These are phyloP conservation scores for Sordariomycetes sp. DNA, from an alignment of 2,329 filamentous ascomycete species.

Conservation along the genomic window DNA sequence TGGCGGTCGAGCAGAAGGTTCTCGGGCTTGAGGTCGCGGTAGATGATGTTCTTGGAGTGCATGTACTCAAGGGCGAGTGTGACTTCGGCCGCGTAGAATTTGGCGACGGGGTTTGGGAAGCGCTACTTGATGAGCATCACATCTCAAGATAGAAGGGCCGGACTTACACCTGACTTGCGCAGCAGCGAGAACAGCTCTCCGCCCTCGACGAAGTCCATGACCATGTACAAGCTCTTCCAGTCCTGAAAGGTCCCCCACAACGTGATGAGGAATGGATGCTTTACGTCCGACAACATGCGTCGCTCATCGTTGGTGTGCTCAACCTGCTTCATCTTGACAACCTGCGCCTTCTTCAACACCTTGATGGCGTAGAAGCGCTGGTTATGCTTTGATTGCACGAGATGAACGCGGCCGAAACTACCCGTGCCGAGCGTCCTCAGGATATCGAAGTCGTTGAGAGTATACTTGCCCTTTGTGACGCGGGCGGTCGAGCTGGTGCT, in stretches of 20 bases:
- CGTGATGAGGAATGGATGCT: constrained; percentile 95
- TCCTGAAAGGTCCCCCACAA: constrained; percentile 99
- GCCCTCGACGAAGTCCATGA: constrained; percentile 99
- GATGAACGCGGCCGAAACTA: constrained; percentile 91
- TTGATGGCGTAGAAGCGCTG: constrained; percentile 97
- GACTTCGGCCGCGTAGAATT: constrained; percentile 97
- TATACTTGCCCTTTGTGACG: constrained; percentile 95
- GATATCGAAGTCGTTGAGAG: constrained; percentile 80
- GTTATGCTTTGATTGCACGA: constrained; percentile 97
- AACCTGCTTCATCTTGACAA: constrained; percentile 99
- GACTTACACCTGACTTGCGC: constrained; percentile 79
- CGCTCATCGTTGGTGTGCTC: constrained; percentile 99
- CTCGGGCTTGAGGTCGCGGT: constrained; percentile 93
- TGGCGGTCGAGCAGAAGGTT: constrained; percentile 87
- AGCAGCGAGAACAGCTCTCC: constrained; percentile 94
- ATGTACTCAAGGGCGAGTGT: constrained; percentile 93
- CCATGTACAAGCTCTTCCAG: constrained; percentile 94
- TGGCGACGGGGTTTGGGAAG: constrained; percentile 96
- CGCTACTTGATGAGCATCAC: constrained; percentile 49
- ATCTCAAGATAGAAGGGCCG: background rate
- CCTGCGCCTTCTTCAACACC: constrained; percentile 95
- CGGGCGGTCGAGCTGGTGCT: constrained; percentile 35
- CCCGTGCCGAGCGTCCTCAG: constrained; percentile 89
- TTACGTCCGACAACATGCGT: constrained; percentile 90
- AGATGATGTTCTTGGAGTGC: constrained; percentile 92